Conservation (phyloP, 805 yeast species). For the Yamadazyma insecticola region DNA sequence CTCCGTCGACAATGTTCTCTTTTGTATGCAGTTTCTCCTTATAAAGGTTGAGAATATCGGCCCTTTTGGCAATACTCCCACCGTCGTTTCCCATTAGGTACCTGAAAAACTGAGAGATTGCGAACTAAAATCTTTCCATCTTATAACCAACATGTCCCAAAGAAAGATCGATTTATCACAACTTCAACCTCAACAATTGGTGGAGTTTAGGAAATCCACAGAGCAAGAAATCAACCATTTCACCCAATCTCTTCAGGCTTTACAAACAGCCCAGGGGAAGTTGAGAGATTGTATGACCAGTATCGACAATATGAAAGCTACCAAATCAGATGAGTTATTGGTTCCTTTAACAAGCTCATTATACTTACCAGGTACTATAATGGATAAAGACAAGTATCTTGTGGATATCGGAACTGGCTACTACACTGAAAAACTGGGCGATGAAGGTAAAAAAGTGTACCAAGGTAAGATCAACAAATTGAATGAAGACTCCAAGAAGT, state of each 20-base stretch:
- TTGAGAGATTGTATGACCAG: conserved; percentile 76
- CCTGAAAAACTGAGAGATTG: too few relatives aligned
- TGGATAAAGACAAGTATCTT: conserved; percentile 62
- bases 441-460: conserved; percentile 68
- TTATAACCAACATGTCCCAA: conserved; percentile 10
- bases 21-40: conserved; percentile 12
- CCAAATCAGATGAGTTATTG: conserved; percentile 47
- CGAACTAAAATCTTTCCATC: conserved; percentile 1
- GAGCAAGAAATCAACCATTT: conserved; percentile 86
- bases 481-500: conserved; percentile 65
- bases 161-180: conserved; percentile 55
- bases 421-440: conserved; percentile 72
- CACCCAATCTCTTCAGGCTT: conserved; percentile 75
- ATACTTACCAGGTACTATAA: conserved; percentile 80
- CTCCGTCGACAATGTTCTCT: conserved; percentile 10
- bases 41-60: conserved; percentile 39
- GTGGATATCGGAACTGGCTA: conserved; percentile 98
- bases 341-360: conserved; percentile 88
- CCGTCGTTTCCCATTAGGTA: conserved; percentile 52
- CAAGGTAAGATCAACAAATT: conserved; percentile 68
- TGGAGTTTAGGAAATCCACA: conserved; percentile 76
- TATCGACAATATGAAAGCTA: conserved; percentile 50
- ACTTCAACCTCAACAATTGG: conserved; percentile 78
- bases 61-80: conserved; percentile 61
- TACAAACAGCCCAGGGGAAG: conserved; percentile 75